Percentiles rank a stretch among this genome's conserved stretches.
Conservation (phyloP, 1,139 yeast genomes). For the Schizosaccharomyces versatilis region DNA sequence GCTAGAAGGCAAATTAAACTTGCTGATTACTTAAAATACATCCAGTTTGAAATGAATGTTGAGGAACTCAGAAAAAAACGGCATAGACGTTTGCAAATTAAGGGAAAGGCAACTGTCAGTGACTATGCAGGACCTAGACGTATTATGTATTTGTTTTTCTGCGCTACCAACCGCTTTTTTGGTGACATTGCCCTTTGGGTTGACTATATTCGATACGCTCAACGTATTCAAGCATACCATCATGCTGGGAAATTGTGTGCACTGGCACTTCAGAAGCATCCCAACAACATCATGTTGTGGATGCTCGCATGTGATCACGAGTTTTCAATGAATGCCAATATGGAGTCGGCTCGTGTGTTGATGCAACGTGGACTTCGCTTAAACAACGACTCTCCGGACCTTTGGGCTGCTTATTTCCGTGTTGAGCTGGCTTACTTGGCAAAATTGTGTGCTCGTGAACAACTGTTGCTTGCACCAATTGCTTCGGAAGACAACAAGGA, state of each 20-base stretch:
- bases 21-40: slow-evolving; percentile 55
- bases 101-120: slow-evolving; percentile 32
- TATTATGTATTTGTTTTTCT: slow-evolving; percentile 58
- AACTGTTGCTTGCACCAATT: slow-evolving; percentile 36
- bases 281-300: slow-evolving; percentile 83
- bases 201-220: slow-evolving; percentile 50
- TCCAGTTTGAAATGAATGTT: slow-evolving; percentile 59
- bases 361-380: slow-evolving; percentile 72
- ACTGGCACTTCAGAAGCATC: slow-evolving; percentile 57
- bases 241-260: slow-evolving; percentile 67
- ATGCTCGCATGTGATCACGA: slow-evolving; percentile 87
- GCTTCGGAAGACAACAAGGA: background rate
- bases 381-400: slow-evolving; percentile 44
- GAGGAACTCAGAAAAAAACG: slow-evolving; percentile 62
- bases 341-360: slow-evolving; percentile 68
- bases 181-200: slow-evolving; percentile 62
- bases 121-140: slow-evolving; percentile 80
- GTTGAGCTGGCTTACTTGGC: slow-evolving; percentile 73
- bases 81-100: slow-evolving; percentile 20
- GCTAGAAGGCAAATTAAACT: slow-evolving; percentile 65
- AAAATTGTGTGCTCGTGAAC: slow-evolving; percentile 61
- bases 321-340: slow-evolving; percentile 68
- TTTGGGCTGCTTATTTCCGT: slow-evolving; percentile 75
- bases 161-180: slow-evolving; percentile 66
- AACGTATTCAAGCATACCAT: slow-evolving; percentile 49